Percentiles rank a stretch among this genome's conserved stretches.
Conservation (phyloP, 495 filamentous ascomycete genomes). For the Niebla homalea region DNA sequence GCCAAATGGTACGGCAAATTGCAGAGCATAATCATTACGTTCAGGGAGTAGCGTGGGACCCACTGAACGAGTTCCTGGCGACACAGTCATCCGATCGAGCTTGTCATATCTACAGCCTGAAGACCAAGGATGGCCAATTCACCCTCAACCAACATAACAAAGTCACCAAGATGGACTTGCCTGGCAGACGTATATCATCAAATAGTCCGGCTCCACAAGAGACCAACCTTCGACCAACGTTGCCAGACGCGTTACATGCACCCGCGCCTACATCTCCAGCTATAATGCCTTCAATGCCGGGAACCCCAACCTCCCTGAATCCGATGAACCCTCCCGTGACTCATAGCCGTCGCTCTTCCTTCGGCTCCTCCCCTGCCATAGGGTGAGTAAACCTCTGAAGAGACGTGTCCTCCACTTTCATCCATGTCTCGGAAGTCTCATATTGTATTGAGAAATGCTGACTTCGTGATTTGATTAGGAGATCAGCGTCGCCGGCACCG, state of each 20-base stretch:
- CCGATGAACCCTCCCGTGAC: conserved; percentile 96
- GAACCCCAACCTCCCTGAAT: conserved; percentile 81
- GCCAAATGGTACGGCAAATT: conserved; percentile 85
- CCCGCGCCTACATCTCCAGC: conserved; percentile 65
- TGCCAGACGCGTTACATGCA: conserved; percentile 41
- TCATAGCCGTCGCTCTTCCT: conserved; percentile 87
- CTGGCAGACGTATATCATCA: conserved; percentile 75
- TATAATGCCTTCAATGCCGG: conserved; percentile 53
- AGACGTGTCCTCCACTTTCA: no score
- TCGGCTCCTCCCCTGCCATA: conserved; percentile 74
- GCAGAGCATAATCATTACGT: conserved; percentile 99
- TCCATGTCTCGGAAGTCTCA: no score
- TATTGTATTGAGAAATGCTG: no score
- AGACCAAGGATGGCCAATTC: conserved; percentile 93
- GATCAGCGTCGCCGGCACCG: conserved; percentile 90
- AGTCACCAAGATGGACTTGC: conserved; percentile 78
- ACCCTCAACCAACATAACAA: conserved; percentile 67
- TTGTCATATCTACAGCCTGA: conserved; percentile 91
- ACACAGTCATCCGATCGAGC: conserved; percentile 97
- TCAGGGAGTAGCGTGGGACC: conserved; percentile 97
- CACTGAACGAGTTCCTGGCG: conserved; percentile 92
- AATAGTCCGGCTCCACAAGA: conserved; percentile 90
- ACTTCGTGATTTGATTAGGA: no score
- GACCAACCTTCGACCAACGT: conserved; percentile 40
- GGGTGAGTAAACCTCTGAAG: conserved; percentile 29